Evolutionary conservation across 257 asterid species (phyloP).

Genomic region (Catharanthus roseus): DNA sequence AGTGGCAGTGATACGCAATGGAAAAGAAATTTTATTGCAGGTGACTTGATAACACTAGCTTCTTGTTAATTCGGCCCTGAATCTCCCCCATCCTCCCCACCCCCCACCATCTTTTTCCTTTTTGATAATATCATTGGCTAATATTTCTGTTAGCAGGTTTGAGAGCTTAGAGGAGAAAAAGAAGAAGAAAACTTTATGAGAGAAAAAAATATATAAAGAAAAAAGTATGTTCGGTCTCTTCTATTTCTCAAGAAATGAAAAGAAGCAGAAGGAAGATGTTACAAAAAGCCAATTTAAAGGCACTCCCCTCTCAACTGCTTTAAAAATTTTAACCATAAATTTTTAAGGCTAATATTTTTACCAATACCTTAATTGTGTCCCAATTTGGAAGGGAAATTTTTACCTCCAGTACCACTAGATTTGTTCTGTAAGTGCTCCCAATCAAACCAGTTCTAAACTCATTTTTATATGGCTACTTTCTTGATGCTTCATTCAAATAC

Average conservation of each 20-base stretch:
- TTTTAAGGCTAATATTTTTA: not conserved
- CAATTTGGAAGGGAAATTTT: not conserved
- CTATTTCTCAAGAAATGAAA: not conserved
- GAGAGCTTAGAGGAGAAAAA: not conserved
- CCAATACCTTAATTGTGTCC: not conserved
- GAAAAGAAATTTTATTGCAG: slow-evolving; percentile 81
- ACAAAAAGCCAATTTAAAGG: not conserved
- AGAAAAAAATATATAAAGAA: not conserved
- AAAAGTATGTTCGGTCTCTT: not conserved
- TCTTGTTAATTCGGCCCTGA: too few species aligned
- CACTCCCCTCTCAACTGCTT: not conserved
- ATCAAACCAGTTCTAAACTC: slow-evolving; percentile 1
- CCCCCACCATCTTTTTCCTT: not conserved
- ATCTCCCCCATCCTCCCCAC: too few species aligned
- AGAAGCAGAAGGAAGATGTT: not conserved
- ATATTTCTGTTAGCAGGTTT: not conserved
- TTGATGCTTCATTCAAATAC: not conserved
- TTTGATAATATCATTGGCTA: not conserved
- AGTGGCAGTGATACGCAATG: slow-evolving; percentile 67
- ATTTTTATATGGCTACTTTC: not conserved
- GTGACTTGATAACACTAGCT: slow-evolving; percentile 28
- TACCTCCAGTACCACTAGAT: not conserved
- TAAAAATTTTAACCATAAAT: not conserved
- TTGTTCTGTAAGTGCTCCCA: not conserved
- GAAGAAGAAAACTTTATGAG: not conserved